Base-by-base conservation (phyloP, 192 early-diverging fungal species). In the Hyaloraphidium curvatum region DNA sequence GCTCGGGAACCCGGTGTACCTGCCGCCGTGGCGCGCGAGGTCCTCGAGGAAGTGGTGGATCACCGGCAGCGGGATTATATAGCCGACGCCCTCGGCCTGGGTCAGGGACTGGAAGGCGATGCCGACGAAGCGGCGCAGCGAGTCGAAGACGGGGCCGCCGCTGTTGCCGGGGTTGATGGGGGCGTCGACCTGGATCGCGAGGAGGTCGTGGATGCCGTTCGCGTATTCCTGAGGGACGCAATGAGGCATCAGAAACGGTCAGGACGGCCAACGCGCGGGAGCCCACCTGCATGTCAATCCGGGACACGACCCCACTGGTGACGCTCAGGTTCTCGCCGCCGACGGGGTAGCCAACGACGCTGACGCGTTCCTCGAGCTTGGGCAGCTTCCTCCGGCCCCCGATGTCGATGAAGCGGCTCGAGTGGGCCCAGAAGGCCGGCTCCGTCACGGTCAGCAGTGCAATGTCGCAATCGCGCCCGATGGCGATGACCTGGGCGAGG, bases 271-370 rank as follows among this genome's bases (percentile, higher is more conserved):
- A n/a, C n/a, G n/a, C n/a, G n/a, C n/a, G n/a, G n/a, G n/a, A n/a
- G n/a, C n/a, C n/a, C n/a, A n/a, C n/a, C n/a, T 48, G 43, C 43
- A 48, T 48, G 43, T 48, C 43, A 25, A 48, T 48, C 25, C 43
- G 5, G 23, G 43, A 48, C 5, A 48, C 43, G 23, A 48, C 43
- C 9, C 43, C 43, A 25, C 17, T 25, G 5, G 43, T 25, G 11
- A 48, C 25, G 11, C 17, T 22, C 14, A 48, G 43, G 23, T 48
- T 48, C 43, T 48, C 43, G 11, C 43, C 43, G 25, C 43, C 43
- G 25, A 48, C 43, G 5, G 43, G 43, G 43, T 48, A 48, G 5
- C 43, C 43, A 48, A 48, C 43, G 7, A 48, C 43, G 25, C 17
- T 22, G 19, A 48, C 43, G 7, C 43, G 5, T 25, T 48, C 43